Percentiles rank a stretch among this genome's conserved stretches.
Evolutionary conservation across 2,329 filamentous ascomycete genomes (phyloP).

Genomic region (Cytospora leucostoma): DNA sequence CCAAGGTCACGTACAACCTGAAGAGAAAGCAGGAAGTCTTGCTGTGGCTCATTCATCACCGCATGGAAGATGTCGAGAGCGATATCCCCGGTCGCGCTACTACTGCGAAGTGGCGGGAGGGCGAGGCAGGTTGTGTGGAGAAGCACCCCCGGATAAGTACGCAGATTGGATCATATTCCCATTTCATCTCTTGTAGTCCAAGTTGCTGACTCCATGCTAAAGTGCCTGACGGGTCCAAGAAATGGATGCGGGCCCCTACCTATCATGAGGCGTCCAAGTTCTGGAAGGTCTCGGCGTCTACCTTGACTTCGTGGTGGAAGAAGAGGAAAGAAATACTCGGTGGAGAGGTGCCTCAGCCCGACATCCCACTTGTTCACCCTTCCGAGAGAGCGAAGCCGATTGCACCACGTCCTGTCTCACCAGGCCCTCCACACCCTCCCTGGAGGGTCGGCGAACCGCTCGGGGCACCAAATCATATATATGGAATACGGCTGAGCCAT

Average conservation of each 20-base stretch:
- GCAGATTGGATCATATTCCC: background rate
- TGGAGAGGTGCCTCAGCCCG: background rate
- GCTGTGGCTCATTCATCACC: conserved; percentile 10
- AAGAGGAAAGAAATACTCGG: background rate
- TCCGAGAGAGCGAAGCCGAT: background rate
- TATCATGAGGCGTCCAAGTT: conserved; percentile 2
- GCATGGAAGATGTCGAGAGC: conserved; percentile 5
- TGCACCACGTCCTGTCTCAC: background rate
- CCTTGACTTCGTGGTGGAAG: conserved; percentile 4
- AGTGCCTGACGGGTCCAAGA: conserved; percentile 8
- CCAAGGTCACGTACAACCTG: background rate
- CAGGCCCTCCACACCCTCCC: background rate
- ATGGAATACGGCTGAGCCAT: background rate
- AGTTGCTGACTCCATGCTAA: background rate
- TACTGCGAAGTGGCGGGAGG: background rate
- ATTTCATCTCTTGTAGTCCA: background rate
- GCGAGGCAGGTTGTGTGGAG: background rate
- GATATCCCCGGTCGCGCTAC: background rate
- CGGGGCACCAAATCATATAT: no score
- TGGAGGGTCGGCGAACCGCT: background rate
- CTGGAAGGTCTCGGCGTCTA: conserved; percentile 3
- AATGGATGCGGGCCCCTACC: conserved; percentile 7
- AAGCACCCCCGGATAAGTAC: background rate
- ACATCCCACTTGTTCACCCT: conserved; percentile 1
- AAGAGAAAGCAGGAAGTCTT: conserved; percentile 5